Conservation (phyloP, 2,329 filamentous ascomycete species). For the Pyricularia pennisetigena region DNA sequence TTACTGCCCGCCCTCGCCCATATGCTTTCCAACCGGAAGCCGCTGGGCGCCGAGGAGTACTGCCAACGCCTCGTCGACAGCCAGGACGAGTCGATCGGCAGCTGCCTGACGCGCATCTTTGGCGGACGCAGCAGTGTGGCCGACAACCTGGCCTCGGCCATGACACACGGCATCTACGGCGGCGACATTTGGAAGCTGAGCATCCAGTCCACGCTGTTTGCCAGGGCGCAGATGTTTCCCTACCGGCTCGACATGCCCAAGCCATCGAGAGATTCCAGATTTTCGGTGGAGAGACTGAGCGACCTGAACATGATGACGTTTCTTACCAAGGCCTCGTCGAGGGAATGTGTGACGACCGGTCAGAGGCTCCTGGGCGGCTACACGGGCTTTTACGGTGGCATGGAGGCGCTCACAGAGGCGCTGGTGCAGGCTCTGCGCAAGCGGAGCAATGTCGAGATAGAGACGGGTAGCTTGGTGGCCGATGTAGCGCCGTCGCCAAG, state of each 20-base stretch:
- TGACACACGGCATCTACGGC: constrained; percentile 83
- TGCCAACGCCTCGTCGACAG: constrained; percentile 15
- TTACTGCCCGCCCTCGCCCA: background rate
- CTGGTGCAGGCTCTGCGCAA: constrained; percentile 39
- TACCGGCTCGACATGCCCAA: background rate
- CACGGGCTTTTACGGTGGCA: constrained; percentile 46
- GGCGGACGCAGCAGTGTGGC: constrained; percentile 38
- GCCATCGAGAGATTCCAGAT: background rate
- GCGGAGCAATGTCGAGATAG: constrained; percentile 51
- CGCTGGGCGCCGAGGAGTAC: background rate
- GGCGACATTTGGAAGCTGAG: constrained; percentile 79
- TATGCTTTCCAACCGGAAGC: constrained; percentile 3
- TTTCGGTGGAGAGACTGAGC: constrained; percentile 3
- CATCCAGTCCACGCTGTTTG: constrained; percentile 21
- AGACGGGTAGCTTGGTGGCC: constrained; percentile 23
- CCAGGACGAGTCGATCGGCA: constrained; percentile 61
- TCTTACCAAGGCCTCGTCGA: background rate
- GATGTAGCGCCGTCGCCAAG: constrained; percentile 11
- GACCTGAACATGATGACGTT: constrained; percentile 3
- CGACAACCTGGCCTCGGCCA: constrained; percentile 66
- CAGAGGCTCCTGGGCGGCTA: constrained; percentile 12
- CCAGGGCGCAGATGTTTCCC: background rate
- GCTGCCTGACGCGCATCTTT: constrained; percentile 49
- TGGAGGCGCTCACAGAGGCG: constrained; percentile 48
- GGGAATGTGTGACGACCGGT: background rate